Base-by-base conservation (phyloP, 306 rosid species). In the Dryas drummondii region DNA sequence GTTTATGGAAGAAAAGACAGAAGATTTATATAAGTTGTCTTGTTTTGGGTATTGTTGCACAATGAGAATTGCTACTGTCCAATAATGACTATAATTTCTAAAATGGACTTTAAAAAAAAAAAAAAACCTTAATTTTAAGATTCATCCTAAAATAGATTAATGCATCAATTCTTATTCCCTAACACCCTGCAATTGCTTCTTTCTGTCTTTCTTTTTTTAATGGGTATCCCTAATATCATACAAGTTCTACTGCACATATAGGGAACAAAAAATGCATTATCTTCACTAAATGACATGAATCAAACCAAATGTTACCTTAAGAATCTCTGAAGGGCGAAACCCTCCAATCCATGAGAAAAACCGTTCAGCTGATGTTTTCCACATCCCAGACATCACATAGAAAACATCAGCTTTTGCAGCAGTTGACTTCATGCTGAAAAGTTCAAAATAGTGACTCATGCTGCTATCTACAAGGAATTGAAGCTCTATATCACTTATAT, bases 271-370 rank as follows among this genome's bases (percentile, higher is more conserved):
- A 7, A 68, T 72, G 60, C 41, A 58, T 62, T 50, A 37, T 63
- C 15, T 63, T 8, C 6, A 19, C 54, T 58, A 11, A 49, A 42
- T 51, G 40, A 79, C 50, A 44, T 50, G 16, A 47, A 45, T 65
- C 58, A 37, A 62, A 59, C 47, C 44, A 76, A 15, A 63, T 42
- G 72, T 82, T 78, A 94, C 98, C 97, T 90, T 90, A 22, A 94
- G 91, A 71, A 90, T 84, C 74, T 88, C 98, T 26, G 98, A 94
- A 58, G 98, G 98, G 42, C 97, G 97, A 81, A 87, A 88, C 76
- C 97, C 98, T 85, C 98, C 98, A 6, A 91, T 92, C 98, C 98
- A 94, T 56, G 81, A 80, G 89, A 94, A 90, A 77, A 94, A 84
- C 55, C 87, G 81, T 82, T 94, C 98, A 7, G 93, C 91, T 61